Evolutionary conservation across 1,284 basidiomycete species (phyloP), one percentile per base, ranked within the genome.

Genomic region (Afroboletus lepidellus): DNA sequence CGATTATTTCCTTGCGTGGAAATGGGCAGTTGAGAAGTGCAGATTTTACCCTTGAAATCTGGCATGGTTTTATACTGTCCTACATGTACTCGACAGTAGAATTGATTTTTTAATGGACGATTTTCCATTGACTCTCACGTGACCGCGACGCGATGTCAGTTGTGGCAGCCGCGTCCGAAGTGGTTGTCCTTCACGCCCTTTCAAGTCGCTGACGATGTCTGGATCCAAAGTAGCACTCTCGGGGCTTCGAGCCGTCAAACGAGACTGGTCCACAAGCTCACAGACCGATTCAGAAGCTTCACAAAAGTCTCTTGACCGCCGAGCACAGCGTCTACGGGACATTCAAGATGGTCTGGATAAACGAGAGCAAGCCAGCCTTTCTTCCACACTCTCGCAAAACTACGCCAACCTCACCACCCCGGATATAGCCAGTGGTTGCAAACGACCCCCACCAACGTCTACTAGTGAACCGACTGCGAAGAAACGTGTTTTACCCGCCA

Each of bases 401-500:
- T 54, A 51, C 45, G 41, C 53, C 50, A 55, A 53, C 29, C 1
- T 73, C 8, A 59, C 63, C 23, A 59, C 69, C 8, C 70, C 71
- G 7, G 69, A 64, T 46, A 53, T 61, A 55, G 47, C 51, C n/a
- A 59, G 69, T 15, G 57, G 60, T 33, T 75, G 72, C 60, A 86
- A 86, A 62, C 76, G 84, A 13, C 64, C 75, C 0, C 74, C 72
- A 36, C 62, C 72, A 3, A 57, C 66, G 16, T 55, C 63, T 20
- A 63, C 67, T 38, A 53, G 64, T 25, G 69, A 70, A 39, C 67
- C 70, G 0, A 60, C 70, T 4, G 60, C 72, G 32, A 87, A 87
- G 62, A 83, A 83, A 62, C 69, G 84, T 30, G 72, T 75, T 49
- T 68, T 87, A 4, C 85, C 84, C 11, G 54, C 70, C 5, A 70